phyloP scores from a whole-genome alignment of 139 green algal genomes.

The Limnomonas spitsbergensis region DNA sequence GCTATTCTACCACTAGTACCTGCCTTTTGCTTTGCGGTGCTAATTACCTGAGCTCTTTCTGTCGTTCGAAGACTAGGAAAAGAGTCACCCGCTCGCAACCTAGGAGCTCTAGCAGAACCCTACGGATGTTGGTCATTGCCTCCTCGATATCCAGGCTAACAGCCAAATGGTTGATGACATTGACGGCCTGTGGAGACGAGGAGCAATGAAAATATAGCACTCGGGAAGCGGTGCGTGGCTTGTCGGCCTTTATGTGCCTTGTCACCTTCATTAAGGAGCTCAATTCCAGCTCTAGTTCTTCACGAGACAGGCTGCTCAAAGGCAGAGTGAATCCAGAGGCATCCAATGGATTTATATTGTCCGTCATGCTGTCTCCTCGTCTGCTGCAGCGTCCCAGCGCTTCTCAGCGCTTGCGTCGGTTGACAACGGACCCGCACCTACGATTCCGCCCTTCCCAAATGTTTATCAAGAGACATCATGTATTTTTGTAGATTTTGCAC shows the following conservation, averaged over 20 bases:
- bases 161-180: constrained; percentile 54
- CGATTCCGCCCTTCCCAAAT: no score
- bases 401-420: no score
- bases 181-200: constrained; percentile 52
- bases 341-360: no score
- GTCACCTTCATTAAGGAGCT: neutral
- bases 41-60: constrained; percentile 49
- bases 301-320: neutral
- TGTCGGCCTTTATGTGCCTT: no score
- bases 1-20: no score
- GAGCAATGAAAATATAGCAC: no score
- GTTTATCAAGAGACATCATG: no score
- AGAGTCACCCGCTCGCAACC: constrained; percentile 58
- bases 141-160: constrained; percentile 55
- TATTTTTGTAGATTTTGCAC: no score
- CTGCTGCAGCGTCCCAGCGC: no score
- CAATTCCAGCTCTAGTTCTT: neutral
- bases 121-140: constrained; percentile 50
- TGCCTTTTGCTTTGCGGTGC: neutral
- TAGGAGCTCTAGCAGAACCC: constrained; percentile 58
- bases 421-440: no score
- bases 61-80: constrained; percentile 54
- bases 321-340: neutral
- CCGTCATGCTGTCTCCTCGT: no score
- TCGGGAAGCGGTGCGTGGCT: no score